phyloP scores from a whole-genome alignment of 208 protist genomes.

The Endotrypanum monterogeii region DNA sequence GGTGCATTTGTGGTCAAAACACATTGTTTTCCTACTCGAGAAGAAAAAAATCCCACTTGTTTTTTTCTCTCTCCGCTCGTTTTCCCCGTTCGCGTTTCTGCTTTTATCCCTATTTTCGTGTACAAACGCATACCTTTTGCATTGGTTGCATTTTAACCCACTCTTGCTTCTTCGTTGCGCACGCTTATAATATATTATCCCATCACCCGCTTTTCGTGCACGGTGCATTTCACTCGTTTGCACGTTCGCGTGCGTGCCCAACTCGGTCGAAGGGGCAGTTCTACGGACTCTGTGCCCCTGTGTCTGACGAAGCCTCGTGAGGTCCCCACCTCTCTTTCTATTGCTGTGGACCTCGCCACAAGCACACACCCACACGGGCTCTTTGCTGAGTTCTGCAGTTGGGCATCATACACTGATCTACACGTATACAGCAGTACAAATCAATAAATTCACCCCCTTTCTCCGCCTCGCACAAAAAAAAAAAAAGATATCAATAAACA shows the following conservation, averaged over 20 bases:
- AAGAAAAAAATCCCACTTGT: too few relatives aligned
- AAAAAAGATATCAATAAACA: constrained; percentile 3
- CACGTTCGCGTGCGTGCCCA: neutral
- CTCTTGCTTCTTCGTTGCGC: neutral
- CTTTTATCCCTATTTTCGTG: too few relatives aligned
- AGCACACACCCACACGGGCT: neutral
- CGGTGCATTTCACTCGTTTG: neutral
- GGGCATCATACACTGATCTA: neutral
- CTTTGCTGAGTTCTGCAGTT: neutral
- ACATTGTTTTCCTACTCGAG: neutral
- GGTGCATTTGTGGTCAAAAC: neutral
- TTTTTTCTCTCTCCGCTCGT: neutral
- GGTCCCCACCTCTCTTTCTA: too few relatives aligned
- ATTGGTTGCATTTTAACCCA: neutral
- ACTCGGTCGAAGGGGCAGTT: neutral
- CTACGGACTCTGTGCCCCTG: neutral
- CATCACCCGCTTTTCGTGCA: neutral
- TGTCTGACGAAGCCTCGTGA: neutral
- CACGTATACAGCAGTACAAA: neutral
- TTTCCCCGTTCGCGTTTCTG: neutral
- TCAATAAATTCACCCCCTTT: too few relatives aligned
- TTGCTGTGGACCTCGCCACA: neutral
- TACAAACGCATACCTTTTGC: too few relatives aligned
- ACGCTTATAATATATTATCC: too few relatives aligned
- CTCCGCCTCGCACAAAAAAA: neutral